A percentile compares a stretch with the other conserved stretches of the same genome.
phyloP scores from a whole-genome alignment of 331 rosid species.

The Quercus lobata region DNA sequence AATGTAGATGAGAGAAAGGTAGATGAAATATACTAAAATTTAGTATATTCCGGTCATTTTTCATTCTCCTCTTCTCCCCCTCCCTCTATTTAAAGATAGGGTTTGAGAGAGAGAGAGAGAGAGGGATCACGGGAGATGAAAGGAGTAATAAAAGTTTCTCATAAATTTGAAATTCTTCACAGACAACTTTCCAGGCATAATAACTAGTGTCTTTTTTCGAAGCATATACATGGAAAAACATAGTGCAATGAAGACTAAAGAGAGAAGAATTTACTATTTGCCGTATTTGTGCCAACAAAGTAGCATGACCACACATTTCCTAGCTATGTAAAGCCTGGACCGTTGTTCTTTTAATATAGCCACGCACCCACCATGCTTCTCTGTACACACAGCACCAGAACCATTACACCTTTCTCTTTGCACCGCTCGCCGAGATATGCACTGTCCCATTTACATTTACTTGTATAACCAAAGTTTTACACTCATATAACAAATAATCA shows the following conservation, averaged over 20 bases:
- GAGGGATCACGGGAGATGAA: background rate
- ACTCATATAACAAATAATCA: background rate
- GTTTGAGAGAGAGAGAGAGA: too few relatives aligned
- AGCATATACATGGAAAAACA: background rate
- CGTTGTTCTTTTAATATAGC: slow-evolving; percentile 39
- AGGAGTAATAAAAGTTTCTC: background rate
- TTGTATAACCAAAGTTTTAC: background rate
- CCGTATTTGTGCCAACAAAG: slow-evolving; percentile 70
- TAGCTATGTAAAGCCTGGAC: slow-evolving; percentile 64
- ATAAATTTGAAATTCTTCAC: background rate
- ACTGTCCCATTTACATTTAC: slow-evolving; percentile 47
- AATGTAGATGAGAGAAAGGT: too few relatives aligned
- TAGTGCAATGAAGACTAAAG: background rate
- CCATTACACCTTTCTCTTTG: slow-evolving; percentile 1
- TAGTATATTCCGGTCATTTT: too few relatives aligned
- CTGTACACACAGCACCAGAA: slow-evolving; percentile 4
- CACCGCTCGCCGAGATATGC: slow-evolving; percentile 25
- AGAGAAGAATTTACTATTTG: slow-evolving; percentile 20
- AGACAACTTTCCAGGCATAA: background rate
- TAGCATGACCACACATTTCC: slow-evolving; percentile 55
- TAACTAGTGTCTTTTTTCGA: too few relatives aligned
- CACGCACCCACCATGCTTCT: slow-evolving; percentile 43
- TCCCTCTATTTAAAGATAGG: too few relatives aligned
- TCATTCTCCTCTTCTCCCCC: too few relatives aligned
- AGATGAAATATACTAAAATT: too few relatives aligned